Evolutionary conservation across 2,329 filamentous ascomycete species (phyloP), one percentile per base, ranked within the genome.

Genomic region (Helotiales sp.): DNA sequence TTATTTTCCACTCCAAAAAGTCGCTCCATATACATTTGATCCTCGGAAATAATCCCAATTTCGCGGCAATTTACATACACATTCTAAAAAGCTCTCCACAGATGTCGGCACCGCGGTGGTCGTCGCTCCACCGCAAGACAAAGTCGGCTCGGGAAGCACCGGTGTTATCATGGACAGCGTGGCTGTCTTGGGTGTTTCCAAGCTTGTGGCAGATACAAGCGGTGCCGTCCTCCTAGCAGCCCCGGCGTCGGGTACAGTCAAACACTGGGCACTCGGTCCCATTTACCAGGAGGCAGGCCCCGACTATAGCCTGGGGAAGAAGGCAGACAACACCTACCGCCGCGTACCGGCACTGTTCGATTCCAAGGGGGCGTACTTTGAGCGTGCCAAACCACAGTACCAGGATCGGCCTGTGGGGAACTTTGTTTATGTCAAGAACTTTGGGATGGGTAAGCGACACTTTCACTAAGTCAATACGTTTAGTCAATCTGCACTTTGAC

Each of bases 141-240:
- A 45, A 22, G 2, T 28, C n/a, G 61, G 61, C 5, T 54, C 61
- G 13, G 65, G 65, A 11, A 67, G 61, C 34, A 67, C 65, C 15
- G 61, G 61, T 1, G n/a, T 67, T 15, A 30, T 32, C 8, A 24
- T 67, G 2, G 91, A 96, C 81, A 97, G 97, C 72, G 91, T 96
- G 37, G 92, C 96, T 80, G 92, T 97, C 80, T 81, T 80, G 72
- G 82, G 83, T 58, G 87, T 91, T 59, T 82, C 84, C 3, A 83
- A 85, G 20, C 91, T 91, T 30, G 47, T 68, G 1, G 50, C 62
- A 54, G 59, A 62, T 59, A 59, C 62, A 5, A 54, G 34, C 26
- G 67, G 64, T 6, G 52, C 8, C 40, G 43, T 40, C 17, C 30
- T 62, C 37, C 58, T 70, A 17, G 60, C 40, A 11, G 43, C 47